Percentiles rank a stretch among this genome's conserved stretches.
Evolutionary conservation across 768 basidiomycete genomes (phyloP).

Genomic region (Leccinum longicurvipes): DNA sequence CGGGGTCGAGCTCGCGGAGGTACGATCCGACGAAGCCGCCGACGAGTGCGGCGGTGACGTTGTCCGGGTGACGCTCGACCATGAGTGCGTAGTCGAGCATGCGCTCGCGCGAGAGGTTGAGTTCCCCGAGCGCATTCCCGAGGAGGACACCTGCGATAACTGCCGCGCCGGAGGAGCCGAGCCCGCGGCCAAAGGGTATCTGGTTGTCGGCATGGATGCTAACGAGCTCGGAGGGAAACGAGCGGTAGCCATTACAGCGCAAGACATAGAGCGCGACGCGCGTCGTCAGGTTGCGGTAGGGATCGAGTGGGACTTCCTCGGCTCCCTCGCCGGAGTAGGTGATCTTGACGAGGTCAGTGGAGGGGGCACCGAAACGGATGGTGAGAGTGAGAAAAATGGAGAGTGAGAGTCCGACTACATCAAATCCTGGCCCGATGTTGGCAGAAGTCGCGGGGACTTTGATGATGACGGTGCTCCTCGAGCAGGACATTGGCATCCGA

Average conservation of each 20-base stretch:
- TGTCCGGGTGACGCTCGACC: constrained; percentile 99
- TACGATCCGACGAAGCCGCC: constrained; percentile 98
- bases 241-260: constrained; percentile 74
- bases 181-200: constrained; percentile 96
- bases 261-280: constrained; percentile 97
- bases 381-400: constrained; percentile 79
- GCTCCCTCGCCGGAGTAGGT: constrained; percentile 88
- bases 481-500: constrained; percentile 17
- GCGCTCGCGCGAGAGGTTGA: constrained; percentile 65
- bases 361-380: constrained; percentile 43
- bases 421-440: constrained; percentile 98
- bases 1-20: constrained; percentile 81
- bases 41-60: constrained; percentile 94
- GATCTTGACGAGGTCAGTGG: constrained; percentile 56
- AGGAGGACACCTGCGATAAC: constrained; percentile 96
- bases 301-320: constrained; percentile 84
- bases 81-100: constrained; percentile 95
- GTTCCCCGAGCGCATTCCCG: constrained; percentile 75
- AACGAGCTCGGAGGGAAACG: constrained; percentile 70
- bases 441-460: constrained; percentile 95
- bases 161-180: constrained; percentile 98
- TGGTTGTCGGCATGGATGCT: constrained; percentile 80
- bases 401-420: constrained; percentile 97
- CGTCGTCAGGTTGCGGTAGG: constrained; percentile 96
- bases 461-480: constrained; percentile 53